Percentiles rank a stretch among this genome's conserved stretches.
Conservation (phyloP, 2,329 filamentous ascomycete species). For the Byssoonygena ceratinophila region DNA sequence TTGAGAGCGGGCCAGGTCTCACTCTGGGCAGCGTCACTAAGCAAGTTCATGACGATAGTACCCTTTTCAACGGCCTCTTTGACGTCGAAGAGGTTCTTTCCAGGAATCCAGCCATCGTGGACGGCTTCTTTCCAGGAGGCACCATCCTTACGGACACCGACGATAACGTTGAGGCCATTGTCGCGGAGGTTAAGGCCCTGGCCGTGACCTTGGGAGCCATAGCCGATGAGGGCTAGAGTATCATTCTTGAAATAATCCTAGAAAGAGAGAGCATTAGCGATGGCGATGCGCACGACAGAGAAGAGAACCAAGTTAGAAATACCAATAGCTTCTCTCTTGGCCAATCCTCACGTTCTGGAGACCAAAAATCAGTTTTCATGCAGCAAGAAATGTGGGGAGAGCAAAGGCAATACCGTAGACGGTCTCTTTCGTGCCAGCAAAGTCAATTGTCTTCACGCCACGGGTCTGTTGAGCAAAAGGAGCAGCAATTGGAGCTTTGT, state of each 20-base stretch:
- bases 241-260: conserved; percentile 99
- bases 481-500: conserved; percentile 37
- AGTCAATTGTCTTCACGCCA: conserved; percentile 98
- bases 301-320: conserved; percentile 34
- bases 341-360: conserved; percentile 90
- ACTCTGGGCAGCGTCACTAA: conserved; percentile 92
- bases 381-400: background rate
- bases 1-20: conserved; percentile 99
- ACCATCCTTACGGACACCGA: conserved; percentile 97
- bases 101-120: conserved; percentile 94
- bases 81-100: conserved; percentile 98
- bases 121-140: conserved; percentile 96
- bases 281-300: background rate
- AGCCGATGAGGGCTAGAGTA: conserved; percentile 96
- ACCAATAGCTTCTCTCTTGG: conserved; percentile 95
- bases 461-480: conserved; percentile 57
- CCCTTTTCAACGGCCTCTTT: conserved; percentile 90
- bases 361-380: conserved; percentile 15
- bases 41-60: conserved; percentile 98
- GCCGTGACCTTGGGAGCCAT: conserved; percentile 95
- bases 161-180: conserved; percentile 98
- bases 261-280: background rate
- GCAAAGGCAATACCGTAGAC: conserved; percentile 64
- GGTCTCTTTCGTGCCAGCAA: conserved; percentile 86
- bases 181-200: conserved; percentile 99